phyloP scores from a whole-genome alignment of 2,329 filamentous ascomycete genomes.

The Chrysoporthe cubensis region DNA sequence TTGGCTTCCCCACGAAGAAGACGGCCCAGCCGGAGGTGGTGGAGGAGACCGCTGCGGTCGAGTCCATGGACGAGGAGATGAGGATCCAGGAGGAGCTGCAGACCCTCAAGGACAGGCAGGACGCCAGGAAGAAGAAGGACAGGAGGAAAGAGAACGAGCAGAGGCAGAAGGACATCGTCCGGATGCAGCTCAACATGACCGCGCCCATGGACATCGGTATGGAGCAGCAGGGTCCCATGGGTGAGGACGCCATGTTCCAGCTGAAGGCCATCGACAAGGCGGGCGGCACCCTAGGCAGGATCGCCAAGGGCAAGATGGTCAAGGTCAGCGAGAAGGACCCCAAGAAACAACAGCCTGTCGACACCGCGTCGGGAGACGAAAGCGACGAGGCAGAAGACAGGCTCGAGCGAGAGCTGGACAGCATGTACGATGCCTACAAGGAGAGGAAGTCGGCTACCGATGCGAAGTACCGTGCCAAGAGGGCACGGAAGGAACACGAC shows the following conservation, averaged over 20 bases:
- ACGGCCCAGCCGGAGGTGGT: conserved; percentile 48
- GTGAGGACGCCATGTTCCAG: conserved; percentile 83
- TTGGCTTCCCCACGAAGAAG: conserved; percentile 83
- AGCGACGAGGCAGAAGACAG: conserved; percentile 80
- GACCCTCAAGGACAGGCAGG: conserved; percentile 78
- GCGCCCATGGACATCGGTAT: conserved; percentile 95
- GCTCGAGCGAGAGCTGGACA: conserved; percentile 83
- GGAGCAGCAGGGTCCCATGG: conserved; percentile 79
- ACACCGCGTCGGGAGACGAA: conserved; percentile 61
- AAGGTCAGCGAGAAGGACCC: conserved; percentile 61
- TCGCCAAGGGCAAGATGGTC: conserved; percentile 80
- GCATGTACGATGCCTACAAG: conserved; percentile 84
- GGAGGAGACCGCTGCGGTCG: conserved; percentile 81
- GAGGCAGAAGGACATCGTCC: conserved; percentile 92
- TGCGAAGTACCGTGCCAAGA: conserved; percentile 89
- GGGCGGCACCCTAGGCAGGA: conserved; percentile 64
- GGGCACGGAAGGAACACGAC: conserved; percentile 76
- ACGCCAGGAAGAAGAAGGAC: conserved; percentile 77
- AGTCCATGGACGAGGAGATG: conserved; percentile 93
- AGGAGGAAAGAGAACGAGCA: conserved; percentile 87
- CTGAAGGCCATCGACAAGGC: conserved; percentile 81
- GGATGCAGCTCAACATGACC: conserved; percentile 97
- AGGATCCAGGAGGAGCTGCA: conserved; percentile 87
- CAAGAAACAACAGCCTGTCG: conserved; percentile 63
- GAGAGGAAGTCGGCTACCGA: conserved; percentile 79